These are phyloP conservation scores for Tolypocladium sp. DNA, from an alignment of 2,329 filamentous ascomycete genomes.

Conservation along the genomic window DNA sequence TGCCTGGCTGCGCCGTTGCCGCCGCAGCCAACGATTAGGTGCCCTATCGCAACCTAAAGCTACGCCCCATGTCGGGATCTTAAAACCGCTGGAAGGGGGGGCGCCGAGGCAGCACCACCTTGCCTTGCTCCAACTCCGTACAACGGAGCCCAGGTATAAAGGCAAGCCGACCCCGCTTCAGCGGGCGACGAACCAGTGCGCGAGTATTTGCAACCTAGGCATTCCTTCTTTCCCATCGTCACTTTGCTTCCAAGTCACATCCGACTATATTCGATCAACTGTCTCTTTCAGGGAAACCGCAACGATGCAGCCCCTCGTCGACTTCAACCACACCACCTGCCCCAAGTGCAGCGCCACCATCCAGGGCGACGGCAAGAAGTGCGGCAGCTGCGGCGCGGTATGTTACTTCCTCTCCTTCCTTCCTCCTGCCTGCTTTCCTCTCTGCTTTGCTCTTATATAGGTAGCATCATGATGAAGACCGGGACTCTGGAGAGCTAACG, in stretches of 20 bases:
- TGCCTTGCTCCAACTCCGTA: too few relatives aligned
- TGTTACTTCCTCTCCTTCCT: constrained; percentile 18
- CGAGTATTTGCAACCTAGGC: background rate
- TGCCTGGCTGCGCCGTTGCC: too few relatives aligned
- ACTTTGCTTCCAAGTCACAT: too few relatives aligned
- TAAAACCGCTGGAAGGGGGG: too few relatives aligned
- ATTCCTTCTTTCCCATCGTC: background rate
- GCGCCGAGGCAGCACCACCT: too few relatives aligned
- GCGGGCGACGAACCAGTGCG: background rate
- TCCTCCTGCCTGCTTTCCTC: background rate
- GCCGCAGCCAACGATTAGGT: background rate
- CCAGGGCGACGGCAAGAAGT: constrained; percentile 39
- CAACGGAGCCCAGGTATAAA: background rate
- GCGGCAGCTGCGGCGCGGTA: constrained; percentile 48
- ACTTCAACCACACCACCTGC: constrained; percentile 33
- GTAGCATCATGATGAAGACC: too few relatives aligned
- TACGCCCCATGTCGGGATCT: background rate
- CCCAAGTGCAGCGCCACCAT: constrained; percentile 47
- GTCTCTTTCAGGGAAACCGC: background rate
- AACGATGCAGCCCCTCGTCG: constrained; percentile 24
- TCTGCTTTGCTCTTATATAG: background rate
- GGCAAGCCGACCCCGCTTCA: background rate
- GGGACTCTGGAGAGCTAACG: background rate
- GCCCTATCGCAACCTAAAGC: background rate
- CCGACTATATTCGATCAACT: too few relatives aligned